Conservation (phyloP, 2,329 filamentous ascomycete species). For the Tolypocladium sp. region DNA sequence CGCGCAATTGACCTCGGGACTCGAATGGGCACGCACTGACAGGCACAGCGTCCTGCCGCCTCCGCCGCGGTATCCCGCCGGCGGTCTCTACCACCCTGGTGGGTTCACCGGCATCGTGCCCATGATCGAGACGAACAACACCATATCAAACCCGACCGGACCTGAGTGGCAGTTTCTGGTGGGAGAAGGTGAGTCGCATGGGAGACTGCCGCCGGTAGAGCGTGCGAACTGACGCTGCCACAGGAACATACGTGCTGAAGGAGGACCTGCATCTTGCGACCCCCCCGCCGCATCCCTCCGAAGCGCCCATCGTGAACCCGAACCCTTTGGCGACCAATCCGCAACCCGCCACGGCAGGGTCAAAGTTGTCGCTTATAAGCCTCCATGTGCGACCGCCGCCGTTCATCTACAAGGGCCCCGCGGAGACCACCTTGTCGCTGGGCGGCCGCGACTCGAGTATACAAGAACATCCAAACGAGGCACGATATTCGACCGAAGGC, state of each 20-base stretch:
- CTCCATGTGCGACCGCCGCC: slow-evolving; percentile 55
- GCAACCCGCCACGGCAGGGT: slow-evolving; percentile 74
- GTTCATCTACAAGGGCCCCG: slow-evolving; percentile 44
- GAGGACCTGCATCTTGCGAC: slow-evolving; percentile 90
- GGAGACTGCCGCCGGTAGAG: not conserved
- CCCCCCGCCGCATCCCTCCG: slow-evolving; percentile 89
- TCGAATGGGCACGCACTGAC: slow-evolving; percentile 6
- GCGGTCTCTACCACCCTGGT: slow-evolving; percentile 60
- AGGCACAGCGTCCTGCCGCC: slow-evolving; percentile 67
- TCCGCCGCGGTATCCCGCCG: slow-evolving; percentile 72
- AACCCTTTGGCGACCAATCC: slow-evolving; percentile 85
- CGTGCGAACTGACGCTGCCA: not conserved
- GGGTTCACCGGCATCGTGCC: slow-evolving; percentile 59
- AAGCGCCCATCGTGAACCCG: slow-evolving; percentile 75
- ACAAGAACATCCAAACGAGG: slow-evolving; percentile 53
- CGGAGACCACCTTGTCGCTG: slow-evolving; percentile 38
- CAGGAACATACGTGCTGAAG: slow-evolving; percentile 81
- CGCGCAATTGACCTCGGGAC: not conserved
- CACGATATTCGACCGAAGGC: slow-evolving; percentile 50
- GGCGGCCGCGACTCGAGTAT: slow-evolving; percentile 39
- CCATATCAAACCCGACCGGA: slow-evolving; percentile 67
- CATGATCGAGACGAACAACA: slow-evolving; percentile 92
- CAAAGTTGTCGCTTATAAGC: slow-evolving; percentile 70
- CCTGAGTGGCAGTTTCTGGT: slow-evolving; percentile 85
- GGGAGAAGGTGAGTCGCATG: slow-evolving; percentile 63